A percentile compares a stretch with the other conserved stretches of the same genome.
Conservation (phyloP, 2,329 filamentous ascomycete genomes). For the Aspergillus sp. region DNA sequence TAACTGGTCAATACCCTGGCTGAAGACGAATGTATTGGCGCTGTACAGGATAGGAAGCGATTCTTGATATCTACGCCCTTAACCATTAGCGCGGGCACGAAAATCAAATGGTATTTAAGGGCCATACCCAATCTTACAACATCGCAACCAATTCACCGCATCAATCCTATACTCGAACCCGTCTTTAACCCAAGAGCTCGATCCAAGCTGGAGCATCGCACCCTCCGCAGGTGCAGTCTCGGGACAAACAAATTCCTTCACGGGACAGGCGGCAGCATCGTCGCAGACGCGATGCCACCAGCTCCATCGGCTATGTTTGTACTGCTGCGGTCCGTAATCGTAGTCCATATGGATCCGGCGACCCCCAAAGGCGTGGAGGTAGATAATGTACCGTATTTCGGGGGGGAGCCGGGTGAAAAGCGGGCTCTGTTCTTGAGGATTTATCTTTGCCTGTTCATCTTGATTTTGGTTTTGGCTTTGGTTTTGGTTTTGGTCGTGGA, state of each 20-base stretch:
- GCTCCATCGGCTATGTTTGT: neutral
- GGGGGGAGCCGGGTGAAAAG: conserved; percentile 7
- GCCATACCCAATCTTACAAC: conserved; percentile 4
- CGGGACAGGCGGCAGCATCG: conserved; percentile 4
- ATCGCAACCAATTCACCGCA: conserved; percentile 9
- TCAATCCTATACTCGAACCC: conserved; percentile 12
- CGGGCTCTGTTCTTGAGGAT: conserved; percentile 3
- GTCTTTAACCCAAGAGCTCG: conserved; percentile 5
- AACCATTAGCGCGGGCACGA: neutral
- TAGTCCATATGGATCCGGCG: conserved; percentile 12
- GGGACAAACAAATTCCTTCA: conserved; percentile 9
- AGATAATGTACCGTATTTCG: conserved; percentile 9
- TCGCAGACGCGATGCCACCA: conserved; percentile 16
- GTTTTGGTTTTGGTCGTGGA: neutral
- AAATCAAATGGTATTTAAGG: too few relatives aligned
- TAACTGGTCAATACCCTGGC: conserved; percentile 13
- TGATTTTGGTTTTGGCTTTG: neutral
- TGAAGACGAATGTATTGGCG: conserved; percentile 12
- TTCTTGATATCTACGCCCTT: conserved; percentile 1
- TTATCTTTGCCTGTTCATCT: neutral
- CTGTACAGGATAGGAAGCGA: neutral
- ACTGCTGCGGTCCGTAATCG: neutral
- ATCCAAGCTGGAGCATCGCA: conserved; percentile 7
- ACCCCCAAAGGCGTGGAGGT: conserved; percentile 1
- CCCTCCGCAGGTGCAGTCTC: conserved; percentile 12